phyloP scores from a whole-genome alignment of 192 early-diverging fungal genomes.

The Gorgonomyces haynaldii region DNA sequence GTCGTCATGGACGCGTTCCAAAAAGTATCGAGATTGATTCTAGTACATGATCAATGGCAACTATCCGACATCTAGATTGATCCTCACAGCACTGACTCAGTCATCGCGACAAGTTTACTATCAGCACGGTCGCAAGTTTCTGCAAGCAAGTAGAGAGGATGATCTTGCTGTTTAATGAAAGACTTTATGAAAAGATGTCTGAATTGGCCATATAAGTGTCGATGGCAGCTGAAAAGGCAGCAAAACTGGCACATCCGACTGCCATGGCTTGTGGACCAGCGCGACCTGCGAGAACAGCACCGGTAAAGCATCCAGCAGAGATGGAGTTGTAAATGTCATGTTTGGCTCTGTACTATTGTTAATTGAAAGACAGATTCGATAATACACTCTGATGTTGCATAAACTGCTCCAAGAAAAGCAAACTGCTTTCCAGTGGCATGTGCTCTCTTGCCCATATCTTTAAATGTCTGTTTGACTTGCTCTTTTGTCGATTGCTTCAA shows the following conservation, averaged over 20 bases:
- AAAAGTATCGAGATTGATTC: no score
- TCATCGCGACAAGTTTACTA: no score
- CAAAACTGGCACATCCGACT: constrained; percentile 81
- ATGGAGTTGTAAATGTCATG: constrained; percentile 89
- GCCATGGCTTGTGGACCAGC: constrained; percentile 18
- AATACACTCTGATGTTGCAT: constrained; percentile 84
- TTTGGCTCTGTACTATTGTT: constrained; percentile 72
- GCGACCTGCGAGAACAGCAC: constrained; percentile 65
- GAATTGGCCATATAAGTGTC: constrained; percentile 88
- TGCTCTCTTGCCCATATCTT: constrained; percentile 77
- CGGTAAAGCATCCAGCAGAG: constrained; percentile 84
- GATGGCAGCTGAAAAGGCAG: constrained; percentile 86
- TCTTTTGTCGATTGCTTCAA: constrained; percentile 62
- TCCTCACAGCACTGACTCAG: no score
- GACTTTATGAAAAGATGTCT: no score
- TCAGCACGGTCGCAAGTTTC: no score
- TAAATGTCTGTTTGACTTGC: constrained; percentile 72
- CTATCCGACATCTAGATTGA: no score
- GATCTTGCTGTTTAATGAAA: no score
- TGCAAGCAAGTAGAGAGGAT: no score
- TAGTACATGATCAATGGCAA: no score
- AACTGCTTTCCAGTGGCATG: constrained; percentile 86
- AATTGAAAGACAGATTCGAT: constrained; percentile 61
- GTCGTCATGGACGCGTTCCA: no score
- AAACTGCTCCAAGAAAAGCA: constrained; percentile 82